Evolutionary conservation across 768 basidiomycete species (phyloP).

Genomic region (Vishniacozyma victoriae): DNA sequence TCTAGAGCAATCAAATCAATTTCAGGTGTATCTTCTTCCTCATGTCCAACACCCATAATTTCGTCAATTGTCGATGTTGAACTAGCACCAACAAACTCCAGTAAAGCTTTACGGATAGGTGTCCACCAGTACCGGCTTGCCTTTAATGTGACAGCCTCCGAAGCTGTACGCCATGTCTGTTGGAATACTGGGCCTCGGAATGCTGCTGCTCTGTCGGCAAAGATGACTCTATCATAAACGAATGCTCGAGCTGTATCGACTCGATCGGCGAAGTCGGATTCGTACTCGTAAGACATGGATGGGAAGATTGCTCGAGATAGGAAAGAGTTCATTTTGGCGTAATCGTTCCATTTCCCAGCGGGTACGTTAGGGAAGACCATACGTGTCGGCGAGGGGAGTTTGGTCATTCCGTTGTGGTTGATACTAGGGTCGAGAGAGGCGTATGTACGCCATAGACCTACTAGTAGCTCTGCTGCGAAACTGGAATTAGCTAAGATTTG

Average conservation of each 20-base stretch:
- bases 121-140: slow-evolving; percentile 81
- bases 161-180: slow-evolving; percentile 69
- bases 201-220: slow-evolving; percentile 79
- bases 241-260: slow-evolving; percentile 62
- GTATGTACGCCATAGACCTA: slow-evolving; percentile 88
- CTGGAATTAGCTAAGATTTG: slow-evolving; percentile 4
- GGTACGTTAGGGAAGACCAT: slow-evolving; percentile 70
- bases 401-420: slow-evolving; percentile 59
- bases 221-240: slow-evolving; percentile 78
- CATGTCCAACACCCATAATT: slow-evolving; percentile 16
- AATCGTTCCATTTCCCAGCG: slow-evolving; percentile 80
- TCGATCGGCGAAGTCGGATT: slow-evolving; percentile 77
- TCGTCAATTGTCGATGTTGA: slow-evolving; percentile 13
- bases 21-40: slow-evolving; percentile 13
- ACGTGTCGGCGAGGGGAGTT: slow-evolving; percentile 66
- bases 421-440: slow-evolving; percentile 71
- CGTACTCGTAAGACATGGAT: slow-evolving; percentile 70
- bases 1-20: slow-evolving; percentile 30
- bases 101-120: slow-evolving; percentile 62
- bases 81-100: slow-evolving; percentile 61
- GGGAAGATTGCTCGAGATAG: slow-evolving; percentile 75
- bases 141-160: slow-evolving; percentile 66
- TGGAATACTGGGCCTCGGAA: slow-evolving; percentile 64
- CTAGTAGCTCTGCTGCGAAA: slow-evolving; percentile 84
- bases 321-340: slow-evolving; percentile 85